Evolutionary conservation across 164 flowering plant species (phyloP), one percentile per base, ranked within the genome.

Genomic region (Annona cherimola): DNA sequence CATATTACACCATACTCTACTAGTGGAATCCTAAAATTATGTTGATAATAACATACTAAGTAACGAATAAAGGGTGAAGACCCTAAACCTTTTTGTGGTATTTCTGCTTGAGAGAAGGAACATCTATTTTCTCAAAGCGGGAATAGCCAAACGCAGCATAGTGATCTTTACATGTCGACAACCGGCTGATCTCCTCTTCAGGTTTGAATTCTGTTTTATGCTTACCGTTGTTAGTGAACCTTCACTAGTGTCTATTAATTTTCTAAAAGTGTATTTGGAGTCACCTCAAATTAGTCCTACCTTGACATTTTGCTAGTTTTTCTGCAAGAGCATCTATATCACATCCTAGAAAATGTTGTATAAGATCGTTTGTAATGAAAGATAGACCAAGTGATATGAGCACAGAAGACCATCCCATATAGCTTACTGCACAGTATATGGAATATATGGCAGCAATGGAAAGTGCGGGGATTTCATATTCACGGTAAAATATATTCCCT

Each of bases 211-310:
- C 98, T 74, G 86, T 69, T 73, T 93, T 95, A 79, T 74, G 74
- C 68, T 91, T 93, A 84, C 99, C 90, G 94, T 90, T 75, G 99
- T 93, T 75, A 98, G 85, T 8, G 77, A 71, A 73, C 97, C 99
- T 14, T 87, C 61, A 74, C 81, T 73, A 76, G 86, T 87, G 77
- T 96, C 95, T 11, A 83, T 75, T 50, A 86, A 79, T 42, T 71
- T 78, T 45, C 79, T 87, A 63, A 77, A 77, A 55, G 79, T 84
- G 71, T 67, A 73, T 71, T 35, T 40, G 63, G 55, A 75, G 46
- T 63, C 73, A 69, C 85, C 89, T 64, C 86, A 77, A 67, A 78
- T 72, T 63, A 89, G 70, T n/a, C 73, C 79, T 75, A 78, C 81
- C 84, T 66, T 70, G 82, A 77, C 91, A 62, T 83, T 81, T 18